Conservation (phyloP, 768 basidiomycete species). For the Kwoniella shandongensis region DNA sequence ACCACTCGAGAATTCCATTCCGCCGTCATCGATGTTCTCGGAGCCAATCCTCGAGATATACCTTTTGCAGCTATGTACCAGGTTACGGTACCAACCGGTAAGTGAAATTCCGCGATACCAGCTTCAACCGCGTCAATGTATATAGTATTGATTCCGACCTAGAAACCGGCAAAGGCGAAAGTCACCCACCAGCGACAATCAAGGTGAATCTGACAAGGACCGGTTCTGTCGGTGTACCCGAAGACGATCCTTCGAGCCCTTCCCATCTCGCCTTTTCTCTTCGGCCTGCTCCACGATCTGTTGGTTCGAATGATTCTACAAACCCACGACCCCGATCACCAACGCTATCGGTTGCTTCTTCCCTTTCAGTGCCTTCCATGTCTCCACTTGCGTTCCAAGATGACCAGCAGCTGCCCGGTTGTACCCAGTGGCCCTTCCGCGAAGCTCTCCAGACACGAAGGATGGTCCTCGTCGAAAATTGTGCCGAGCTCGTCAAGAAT, state of each 20-base stretch:
- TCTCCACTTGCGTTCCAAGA: neutral
- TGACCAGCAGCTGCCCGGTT: neutral
- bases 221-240: no score
- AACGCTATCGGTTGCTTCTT: no score
- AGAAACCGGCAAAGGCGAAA: no score
- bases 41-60: conserved; percentile 38
- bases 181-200: no score
- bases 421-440: conserved; percentile 39
- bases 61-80: conserved; percentile 50
- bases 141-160: neutral
- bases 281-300: no score
- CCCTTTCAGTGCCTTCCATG: conserved; percentile 1
- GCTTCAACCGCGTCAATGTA: no score
- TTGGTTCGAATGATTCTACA: no score
- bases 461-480: conserved; percentile 44
- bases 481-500: conserved; percentile 32
- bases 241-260: no score
- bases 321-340: no score
- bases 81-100: conserved; percentile 21
- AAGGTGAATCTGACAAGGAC: no score
- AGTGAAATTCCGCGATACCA: no score
- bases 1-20: conserved; percentile 43
- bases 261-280: no score
- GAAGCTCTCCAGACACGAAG: conserved; percentile 39
- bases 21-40: conserved; percentile 42